phyloP scores from a whole-genome alignment of 768 basidiomycete genomes.

The Mycena kentingensis region DNA sequence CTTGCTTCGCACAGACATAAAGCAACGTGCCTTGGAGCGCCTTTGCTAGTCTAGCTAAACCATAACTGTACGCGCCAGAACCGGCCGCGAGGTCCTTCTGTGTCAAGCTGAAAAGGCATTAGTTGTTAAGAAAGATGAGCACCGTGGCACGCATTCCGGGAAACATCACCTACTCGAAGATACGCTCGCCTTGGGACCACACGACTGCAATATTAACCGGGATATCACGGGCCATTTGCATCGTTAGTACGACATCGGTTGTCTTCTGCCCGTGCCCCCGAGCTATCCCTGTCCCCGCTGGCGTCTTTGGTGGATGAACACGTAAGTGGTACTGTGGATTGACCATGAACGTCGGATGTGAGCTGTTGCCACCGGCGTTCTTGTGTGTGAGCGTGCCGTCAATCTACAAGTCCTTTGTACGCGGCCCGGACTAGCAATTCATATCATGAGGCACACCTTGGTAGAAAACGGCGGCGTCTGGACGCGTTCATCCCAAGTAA shows the following conservation, averaged over 20 bases:
- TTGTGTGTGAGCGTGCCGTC: conserved; percentile 63
- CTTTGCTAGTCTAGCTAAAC: conserved; percentile 58
- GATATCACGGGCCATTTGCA: conserved; percentile 62
- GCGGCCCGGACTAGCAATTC: not conserved
- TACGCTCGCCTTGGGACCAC: conserved; percentile 74
- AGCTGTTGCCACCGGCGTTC: conserved; percentile 84
- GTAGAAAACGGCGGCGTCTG: conserved; percentile 40
- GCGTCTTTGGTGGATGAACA: conserved; percentile 43
- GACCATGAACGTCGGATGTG: conserved; percentile 77
- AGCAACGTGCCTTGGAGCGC: conserved; percentile 52
- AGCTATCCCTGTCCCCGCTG: too few species aligned
- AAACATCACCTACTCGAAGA: conserved; percentile 74
- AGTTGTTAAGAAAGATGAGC: not conserved
- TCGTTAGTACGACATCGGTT: conserved; percentile 43
- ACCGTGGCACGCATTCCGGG: not conserved
- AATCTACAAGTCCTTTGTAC: conserved; percentile 34
- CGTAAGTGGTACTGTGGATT: conserved; percentile 87
- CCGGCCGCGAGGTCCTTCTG: conserved; percentile 71
- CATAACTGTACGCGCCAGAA: conserved; percentile 83
- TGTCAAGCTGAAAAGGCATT: conserved; percentile 41
- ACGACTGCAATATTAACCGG: conserved; percentile 74
- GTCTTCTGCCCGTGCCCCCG: conserved; percentile 33
- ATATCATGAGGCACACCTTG: conserved; percentile 32
- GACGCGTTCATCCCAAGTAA: conserved; percentile 51
- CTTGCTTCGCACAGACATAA: too few species aligned